phyloP scores from a whole-genome alignment of 2,329 filamentous ascomycete species.

The Fusarium chlamydosporum region DNA sequence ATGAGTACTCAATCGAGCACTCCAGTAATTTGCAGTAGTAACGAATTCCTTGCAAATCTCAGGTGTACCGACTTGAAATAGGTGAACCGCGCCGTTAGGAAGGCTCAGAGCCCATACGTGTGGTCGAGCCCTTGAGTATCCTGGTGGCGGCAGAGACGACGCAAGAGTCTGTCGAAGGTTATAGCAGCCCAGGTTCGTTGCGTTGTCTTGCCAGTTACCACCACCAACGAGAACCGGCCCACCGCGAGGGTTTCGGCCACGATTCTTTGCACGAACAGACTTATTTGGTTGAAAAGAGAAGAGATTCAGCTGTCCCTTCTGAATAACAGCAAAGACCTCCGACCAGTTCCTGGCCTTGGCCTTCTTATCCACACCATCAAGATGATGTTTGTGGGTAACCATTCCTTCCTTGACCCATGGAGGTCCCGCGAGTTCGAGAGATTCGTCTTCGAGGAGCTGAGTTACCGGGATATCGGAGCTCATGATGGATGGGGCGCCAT shows the following conservation, averaged over 20 bases:
- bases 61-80: conserved; percentile 97
- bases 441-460: conserved; percentile 90
- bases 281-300: conserved; percentile 94
- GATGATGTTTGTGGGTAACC: conserved; percentile 94
- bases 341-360: conserved; percentile 95
- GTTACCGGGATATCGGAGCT: conserved; percentile 72
- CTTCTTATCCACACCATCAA: conserved; percentile 90
- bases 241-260: conserved; percentile 64
- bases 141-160: conserved; percentile 88
- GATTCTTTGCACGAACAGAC: conserved; percentile 77
- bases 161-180: conserved; percentile 92
- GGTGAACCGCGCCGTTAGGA: conserved; percentile 91
- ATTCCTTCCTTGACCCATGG: conserved; percentile 99
- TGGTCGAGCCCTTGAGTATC: conserved; percentile 90
- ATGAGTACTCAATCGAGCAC: conserved; percentile 91
- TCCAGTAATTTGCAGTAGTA: conserved; percentile 97
- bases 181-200: conserved; percentile 89
- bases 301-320: conserved; percentile 92
- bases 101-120: conserved; percentile 95
- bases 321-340: conserved; percentile 95
- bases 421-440: conserved; percentile 89
- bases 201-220: conserved; percentile 98
- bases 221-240: conserved; percentile 82
- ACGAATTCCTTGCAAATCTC: conserved; percentile 97
- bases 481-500: conserved; percentile 62